Percentiles rank a stretch among this genome's conserved stretches.
Conservation (phyloP, 2,329 filamentous ascomycete genomes). For the Lomentospora prolificans region DNA sequence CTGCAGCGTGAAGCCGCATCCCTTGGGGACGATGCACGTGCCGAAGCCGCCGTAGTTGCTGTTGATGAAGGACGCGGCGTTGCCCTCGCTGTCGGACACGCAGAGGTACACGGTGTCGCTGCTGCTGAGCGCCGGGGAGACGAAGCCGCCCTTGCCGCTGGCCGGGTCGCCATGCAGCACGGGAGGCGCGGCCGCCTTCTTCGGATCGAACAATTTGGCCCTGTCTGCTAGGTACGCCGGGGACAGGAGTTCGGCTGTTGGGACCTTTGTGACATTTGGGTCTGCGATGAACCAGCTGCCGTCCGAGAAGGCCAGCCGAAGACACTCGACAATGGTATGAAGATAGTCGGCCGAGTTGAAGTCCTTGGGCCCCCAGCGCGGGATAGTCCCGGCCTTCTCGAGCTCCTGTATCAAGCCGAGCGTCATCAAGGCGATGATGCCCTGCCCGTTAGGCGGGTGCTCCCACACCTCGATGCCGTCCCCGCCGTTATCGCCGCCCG, state of each 20-base stretch:
- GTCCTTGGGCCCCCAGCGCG: slow-evolving; percentile 56
- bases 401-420: slow-evolving; percentile 84
- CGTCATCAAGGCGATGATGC: slow-evolving; percentile 89
- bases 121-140: slow-evolving; percentile 66
- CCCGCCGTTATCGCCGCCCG: too few species aligned
- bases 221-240: slow-evolving; percentile 66
- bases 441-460: slow-evolving; percentile 92
- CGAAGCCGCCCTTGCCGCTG: slow-evolving; percentile 19
- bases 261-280: slow-evolving; percentile 61
- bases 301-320: slow-evolving; percentile 85
- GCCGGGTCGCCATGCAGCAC: slow-evolving; percentile 52
- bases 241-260: slow-evolving; percentile 59
- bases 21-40: slow-evolving; percentile 71
- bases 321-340: slow-evolving; percentile 77
- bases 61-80: slow-evolving; percentile 95
- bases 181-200: slow-evolving; percentile 54
- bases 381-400: slow-evolving; percentile 65
- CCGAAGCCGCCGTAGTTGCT: slow-evolving; percentile 88
- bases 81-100: slow-evolving; percentile 70
- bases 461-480: slow-evolving; percentile 78
- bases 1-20: slow-evolving; percentile 87
- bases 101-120: slow-evolving; percentile 94
- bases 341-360: slow-evolving; percentile 77
- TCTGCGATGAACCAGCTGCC: slow-evolving; percentile 86
- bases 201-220: slow-evolving; percentile 45